A percentile compares a stretch with the other conserved stretches of the same genome.
Evolutionary conservation across 2,329 filamentous ascomycete species (phyloP).

Genomic region (Diplodia intermedia): DNA sequence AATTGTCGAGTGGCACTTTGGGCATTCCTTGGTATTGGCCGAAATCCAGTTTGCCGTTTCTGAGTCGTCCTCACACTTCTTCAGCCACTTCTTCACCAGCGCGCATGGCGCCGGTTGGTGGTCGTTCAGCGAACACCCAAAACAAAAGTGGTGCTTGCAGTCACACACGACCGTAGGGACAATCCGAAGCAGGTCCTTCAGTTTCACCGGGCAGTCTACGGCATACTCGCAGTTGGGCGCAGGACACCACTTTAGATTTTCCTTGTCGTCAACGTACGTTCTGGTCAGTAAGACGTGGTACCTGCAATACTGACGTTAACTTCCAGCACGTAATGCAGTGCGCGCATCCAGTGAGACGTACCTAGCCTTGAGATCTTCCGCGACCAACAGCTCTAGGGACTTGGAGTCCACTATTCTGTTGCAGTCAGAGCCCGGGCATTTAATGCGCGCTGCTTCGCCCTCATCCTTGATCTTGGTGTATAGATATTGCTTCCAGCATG

Average conservation of each 20-base stretch:
- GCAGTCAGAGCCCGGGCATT: constrained; percentile 88
- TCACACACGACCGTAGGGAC: constrained; percentile 89
- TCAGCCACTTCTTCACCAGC: constrained; percentile 92
- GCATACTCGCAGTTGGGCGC: constrained; percentile 97
- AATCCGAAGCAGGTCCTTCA: constrained; percentile 80
- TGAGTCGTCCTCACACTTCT: constrained; percentile 97
- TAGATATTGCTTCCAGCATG: constrained; percentile 92
- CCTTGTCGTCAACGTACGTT: constrained; percentile 97
- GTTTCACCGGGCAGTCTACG: constrained; percentile 85
- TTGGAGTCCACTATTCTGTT: constrained; percentile 89
- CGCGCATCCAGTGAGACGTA: constrained; percentile 41
- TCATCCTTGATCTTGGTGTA: constrained; percentile 93
- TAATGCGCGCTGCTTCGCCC: constrained; percentile 91
- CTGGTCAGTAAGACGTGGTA: constrained; percentile 88
- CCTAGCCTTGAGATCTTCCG: constrained; percentile 63
- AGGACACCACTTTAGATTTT: constrained; percentile 95
- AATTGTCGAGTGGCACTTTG: constrained; percentile 94
- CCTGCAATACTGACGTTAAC: constrained; percentile 51
- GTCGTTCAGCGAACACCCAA: constrained; percentile 87
- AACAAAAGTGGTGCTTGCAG: constrained; percentile 90
- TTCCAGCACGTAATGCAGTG: neutral
- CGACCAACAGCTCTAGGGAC: constrained; percentile 78
- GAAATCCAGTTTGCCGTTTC: constrained; percentile 99
- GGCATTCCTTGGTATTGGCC: constrained; percentile 97
- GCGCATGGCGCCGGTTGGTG: constrained; percentile 93